phyloP scores from a whole-genome alignment of 345 rosid genomes.

The Arabis hirsuta region DNA sequence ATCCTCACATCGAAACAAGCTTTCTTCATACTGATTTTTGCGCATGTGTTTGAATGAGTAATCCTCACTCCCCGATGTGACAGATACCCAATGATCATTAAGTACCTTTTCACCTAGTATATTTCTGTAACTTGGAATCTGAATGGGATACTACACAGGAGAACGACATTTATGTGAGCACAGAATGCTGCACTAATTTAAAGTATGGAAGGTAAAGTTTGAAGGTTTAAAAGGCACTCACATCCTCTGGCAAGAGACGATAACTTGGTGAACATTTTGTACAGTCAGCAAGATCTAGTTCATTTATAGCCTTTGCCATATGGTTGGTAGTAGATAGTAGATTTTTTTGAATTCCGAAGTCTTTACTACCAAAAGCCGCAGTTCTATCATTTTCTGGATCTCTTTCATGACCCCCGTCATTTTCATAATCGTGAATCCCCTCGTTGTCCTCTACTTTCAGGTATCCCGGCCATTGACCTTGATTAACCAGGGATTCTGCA shows the following conservation, averaged over 20 bases:
- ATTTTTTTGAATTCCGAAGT: constrained; percentile 60
- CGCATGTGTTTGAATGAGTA: constrained; percentile 99
- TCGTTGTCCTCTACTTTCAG: constrained; percentile 71
- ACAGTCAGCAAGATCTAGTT: constrained; percentile 90
- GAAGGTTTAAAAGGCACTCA: constrained; percentile 45
- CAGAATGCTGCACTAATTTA: background rate
- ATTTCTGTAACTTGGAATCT: constrained; percentile 82
- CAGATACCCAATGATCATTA: constrained; percentile 98
- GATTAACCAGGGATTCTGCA: constrained; percentile 60
- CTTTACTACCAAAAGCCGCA: constrained; percentile 42
- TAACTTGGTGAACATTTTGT: constrained; percentile 95
- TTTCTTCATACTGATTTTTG: constrained; percentile 98
- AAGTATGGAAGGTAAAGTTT: background rate
- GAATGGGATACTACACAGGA: constrained; percentile 78
- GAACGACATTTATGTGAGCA: constrained; percentile 27
- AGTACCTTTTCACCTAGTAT: constrained; percentile 78
- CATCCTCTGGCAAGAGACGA: constrained; percentile 87
- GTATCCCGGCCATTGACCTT: constrained; percentile 65
- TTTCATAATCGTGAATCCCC: constrained; percentile 62
- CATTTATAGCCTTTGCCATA: constrained; percentile 82
- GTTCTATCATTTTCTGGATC: constrained; percentile 67
- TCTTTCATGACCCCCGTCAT: constrained; percentile 63
- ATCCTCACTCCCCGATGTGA: constrained; percentile 99
- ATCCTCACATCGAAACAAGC: constrained; percentile 97
- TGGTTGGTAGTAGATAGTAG: constrained; percentile 63